phyloP scores from a whole-genome alignment of 768 basidiomycete species.

The Rhodotorula diobovata region DNA sequence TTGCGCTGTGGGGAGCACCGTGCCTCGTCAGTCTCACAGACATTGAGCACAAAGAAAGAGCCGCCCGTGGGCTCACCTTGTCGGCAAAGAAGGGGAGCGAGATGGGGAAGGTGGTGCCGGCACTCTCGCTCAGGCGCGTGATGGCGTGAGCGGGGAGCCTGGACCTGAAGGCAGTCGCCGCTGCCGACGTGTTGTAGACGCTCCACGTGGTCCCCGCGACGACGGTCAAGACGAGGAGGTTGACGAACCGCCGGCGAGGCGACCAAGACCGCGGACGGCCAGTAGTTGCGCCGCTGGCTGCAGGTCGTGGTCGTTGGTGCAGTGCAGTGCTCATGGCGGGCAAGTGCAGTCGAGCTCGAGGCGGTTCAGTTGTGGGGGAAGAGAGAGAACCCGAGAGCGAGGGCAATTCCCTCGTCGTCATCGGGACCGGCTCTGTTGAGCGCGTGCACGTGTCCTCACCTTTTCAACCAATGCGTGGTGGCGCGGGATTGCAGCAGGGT shows the following conservation, averaged over 20 bases:
- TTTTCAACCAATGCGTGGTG: no score
- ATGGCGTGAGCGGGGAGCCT: constrained; percentile 33
- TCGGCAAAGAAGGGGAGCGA: constrained; percentile 36
- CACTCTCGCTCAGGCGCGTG: constrained; percentile 3
- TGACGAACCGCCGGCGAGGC: constrained; percentile 9
- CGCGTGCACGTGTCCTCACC: no score
- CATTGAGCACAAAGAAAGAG: neutral
- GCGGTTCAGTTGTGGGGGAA: neutral
- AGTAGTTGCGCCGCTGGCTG: neutral
- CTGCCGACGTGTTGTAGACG: constrained; percentile 15
- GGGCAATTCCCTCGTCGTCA: no score
- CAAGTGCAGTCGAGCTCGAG: neutral
- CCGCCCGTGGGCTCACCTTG: constrained; percentile 18
- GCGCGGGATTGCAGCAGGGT: no score
- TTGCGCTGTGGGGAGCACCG: constrained; percentile 54
- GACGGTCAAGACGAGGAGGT: constrained; percentile 21
- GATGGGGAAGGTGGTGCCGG: constrained; percentile 21
- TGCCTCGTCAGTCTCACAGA: neutral
- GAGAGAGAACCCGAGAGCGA: neutral
- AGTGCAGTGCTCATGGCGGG: neutral
- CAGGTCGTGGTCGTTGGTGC: neutral
- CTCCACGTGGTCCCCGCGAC: constrained; percentile 33
- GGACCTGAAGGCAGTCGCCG: constrained; percentile 39
- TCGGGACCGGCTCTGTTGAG: no score
- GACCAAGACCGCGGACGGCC: neutral